These are phyloP conservation scores for Aureobasidium sp. DNA, from an alignment of 2,329 filamentous ascomycete species.

Conservation along the genomic window DNA sequence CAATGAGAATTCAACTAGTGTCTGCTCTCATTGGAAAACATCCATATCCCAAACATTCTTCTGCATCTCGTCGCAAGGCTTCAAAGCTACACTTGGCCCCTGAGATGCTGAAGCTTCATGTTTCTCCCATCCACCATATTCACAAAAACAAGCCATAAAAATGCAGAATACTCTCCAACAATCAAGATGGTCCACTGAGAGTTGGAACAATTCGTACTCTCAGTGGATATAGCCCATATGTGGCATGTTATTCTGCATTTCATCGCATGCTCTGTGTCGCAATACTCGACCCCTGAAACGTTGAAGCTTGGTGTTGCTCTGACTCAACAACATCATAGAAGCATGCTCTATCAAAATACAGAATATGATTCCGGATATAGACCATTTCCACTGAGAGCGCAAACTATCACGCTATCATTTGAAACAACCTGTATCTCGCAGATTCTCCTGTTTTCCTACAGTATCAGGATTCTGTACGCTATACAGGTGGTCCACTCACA, in stretches of 20 bases:
- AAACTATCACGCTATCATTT: not conserved
- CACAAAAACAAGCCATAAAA: not conserved
- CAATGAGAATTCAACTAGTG: not conserved
- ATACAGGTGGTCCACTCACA: too few relatives aligned
- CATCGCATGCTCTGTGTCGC: not conserved
- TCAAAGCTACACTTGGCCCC: not conserved
- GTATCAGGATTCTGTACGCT: too few relatives aligned
- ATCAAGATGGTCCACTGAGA: not conserved
- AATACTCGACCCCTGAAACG: not conserved
- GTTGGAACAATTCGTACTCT: not conserved
- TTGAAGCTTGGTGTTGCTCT: not conserved
- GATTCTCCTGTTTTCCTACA: not conserved
- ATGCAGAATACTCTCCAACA: not conserved
- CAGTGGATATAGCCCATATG: not conserved
- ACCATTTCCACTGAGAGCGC: not conserved
- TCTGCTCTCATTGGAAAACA: not conserved
- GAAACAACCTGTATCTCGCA: not conserved
- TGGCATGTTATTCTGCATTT: not conserved
- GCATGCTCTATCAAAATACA: not conserved
- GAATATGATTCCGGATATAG: not conserved
- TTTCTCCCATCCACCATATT: not conserved
- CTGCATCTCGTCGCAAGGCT: not conserved
- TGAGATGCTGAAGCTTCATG: not conserved
- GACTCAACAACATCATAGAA: too few relatives aligned
- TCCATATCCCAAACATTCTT: not conserved